These are phyloP conservation scores for Talaromyces borbonicus DNA, from an alignment of 495 filamentous ascomycete genomes.

Conservation along the genomic window DNA sequence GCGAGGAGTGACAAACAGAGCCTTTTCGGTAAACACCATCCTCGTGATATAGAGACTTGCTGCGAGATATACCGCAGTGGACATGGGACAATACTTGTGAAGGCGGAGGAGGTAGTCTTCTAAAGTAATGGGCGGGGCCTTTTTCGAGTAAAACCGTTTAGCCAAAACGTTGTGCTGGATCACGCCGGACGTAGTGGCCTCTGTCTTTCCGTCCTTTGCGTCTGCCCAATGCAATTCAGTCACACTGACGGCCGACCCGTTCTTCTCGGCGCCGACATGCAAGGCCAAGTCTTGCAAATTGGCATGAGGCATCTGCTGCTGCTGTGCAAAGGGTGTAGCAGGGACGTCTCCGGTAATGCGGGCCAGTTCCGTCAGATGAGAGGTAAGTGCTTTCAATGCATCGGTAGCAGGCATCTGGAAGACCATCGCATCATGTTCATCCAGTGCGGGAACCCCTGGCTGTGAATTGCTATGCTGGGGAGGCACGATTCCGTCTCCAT, in stretches of 20 bases:
- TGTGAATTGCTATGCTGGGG: background rate
- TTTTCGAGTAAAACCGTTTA: constrained; percentile 85
- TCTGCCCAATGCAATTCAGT: constrained; percentile 24
- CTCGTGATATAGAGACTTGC: constrained; percentile 81
- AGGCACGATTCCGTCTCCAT: constrained; percentile 8
- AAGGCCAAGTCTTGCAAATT: constrained; percentile 44
- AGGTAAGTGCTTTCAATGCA: constrained; percentile 70
- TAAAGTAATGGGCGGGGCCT: constrained; percentile 67
- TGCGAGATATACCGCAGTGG: constrained; percentile 92
- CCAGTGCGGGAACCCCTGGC: background rate
- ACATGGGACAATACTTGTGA: constrained; percentile 87
- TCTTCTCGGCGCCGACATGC: constrained; percentile 14
- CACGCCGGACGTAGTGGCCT: constrained; percentile 44
- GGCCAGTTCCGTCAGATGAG: constrained; percentile 63
- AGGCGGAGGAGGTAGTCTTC: constrained; percentile 80
- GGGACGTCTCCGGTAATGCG: constrained; percentile 61
- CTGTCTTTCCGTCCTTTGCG: constrained; percentile 8
- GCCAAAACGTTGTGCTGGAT: constrained; percentile 72
- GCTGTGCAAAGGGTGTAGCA: constrained; percentile 56
- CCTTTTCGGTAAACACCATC: constrained; percentile 62
- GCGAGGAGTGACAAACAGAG: constrained; percentile 62
- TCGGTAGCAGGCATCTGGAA: constrained; percentile 60
- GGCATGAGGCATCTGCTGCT: constrained; percentile 31
- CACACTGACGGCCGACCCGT: constrained; percentile 7
- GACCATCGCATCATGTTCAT: constrained; percentile 38